Percentiles rank a stretch among this genome's conserved stretches.
Conservation (phyloP, 1,284 basidiomycete species). For the Pyrrhoderma noxium region DNA sequence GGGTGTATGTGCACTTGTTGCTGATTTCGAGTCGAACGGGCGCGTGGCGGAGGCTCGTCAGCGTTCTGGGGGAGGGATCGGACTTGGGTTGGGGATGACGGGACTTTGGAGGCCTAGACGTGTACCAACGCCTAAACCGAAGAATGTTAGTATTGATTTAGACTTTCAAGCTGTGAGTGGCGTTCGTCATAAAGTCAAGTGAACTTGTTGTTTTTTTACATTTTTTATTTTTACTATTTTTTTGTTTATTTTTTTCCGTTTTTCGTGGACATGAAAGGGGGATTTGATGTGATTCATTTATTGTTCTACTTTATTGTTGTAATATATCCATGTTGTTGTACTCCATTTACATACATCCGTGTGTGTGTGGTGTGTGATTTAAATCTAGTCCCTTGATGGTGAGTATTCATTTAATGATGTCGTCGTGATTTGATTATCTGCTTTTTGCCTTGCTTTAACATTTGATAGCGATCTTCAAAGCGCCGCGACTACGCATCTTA, state of each 20-base stretch:
- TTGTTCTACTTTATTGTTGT: too few relatives aligned
- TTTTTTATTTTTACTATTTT: too few relatives aligned
- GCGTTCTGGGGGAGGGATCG: constrained; percentile 25
- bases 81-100: not conserved
- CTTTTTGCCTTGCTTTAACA: constrained; percentile 18
- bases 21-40: constrained; percentile 40
- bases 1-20: constrained; percentile 35
- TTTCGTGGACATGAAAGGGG: too few relatives aligned
- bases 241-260: too few relatives aligned
- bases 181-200: not conserved
- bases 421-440: not conserved
- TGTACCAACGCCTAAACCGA: not conserved
- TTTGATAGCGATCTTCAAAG: constrained; percentile 35
- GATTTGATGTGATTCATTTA: too few relatives aligned
- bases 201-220: not conserved
- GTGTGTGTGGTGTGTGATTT: too few relatives aligned
- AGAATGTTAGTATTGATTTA: not conserved
- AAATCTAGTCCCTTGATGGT: too few relatives aligned
- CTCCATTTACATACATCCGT: too few relatives aligned
- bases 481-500: constrained; percentile 44
- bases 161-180: not conserved
- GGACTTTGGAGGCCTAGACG: not conserved
- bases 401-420: too few relatives aligned
- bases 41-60: constrained; percentile 30
- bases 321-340: too few relatives aligned